Conservation (phyloP, 352 stramenopile species). For the Pythium scleroteichum region DNA sequence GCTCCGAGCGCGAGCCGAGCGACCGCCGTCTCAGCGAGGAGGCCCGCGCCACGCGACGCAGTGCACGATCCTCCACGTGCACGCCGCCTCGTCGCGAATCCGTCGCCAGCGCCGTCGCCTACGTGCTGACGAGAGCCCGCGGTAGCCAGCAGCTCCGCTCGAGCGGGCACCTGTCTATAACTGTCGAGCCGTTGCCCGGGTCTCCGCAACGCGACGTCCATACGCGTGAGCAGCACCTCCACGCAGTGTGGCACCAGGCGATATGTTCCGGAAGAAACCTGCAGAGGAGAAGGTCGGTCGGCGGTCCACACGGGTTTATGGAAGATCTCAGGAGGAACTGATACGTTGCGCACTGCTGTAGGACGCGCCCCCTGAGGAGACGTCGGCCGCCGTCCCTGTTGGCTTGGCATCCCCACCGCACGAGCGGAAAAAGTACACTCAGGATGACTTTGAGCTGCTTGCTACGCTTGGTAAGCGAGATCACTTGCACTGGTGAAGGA, state of each 20-base stretch:
- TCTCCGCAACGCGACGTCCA: background rate
- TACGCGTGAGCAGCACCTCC: background rate
- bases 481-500: slow-evolving; percentile 19
- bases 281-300: slow-evolving; percentile 37
- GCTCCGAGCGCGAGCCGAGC: slow-evolving; percentile 17
- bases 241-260: background rate
- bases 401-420: slow-evolving; percentile 13
- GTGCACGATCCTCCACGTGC: background rate
- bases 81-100: slow-evolving; percentile 3
- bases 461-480: slow-evolving; percentile 68
- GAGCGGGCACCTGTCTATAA: too few relatives aligned
- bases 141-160: too few relatives aligned
- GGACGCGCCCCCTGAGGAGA: slow-evolving; percentile 46
- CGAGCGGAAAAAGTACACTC: slow-evolving; percentile 43
- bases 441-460: slow-evolving; percentile 79
- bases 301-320: slow-evolving; percentile 4
- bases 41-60: slow-evolving; percentile 12
- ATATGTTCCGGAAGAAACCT: slow-evolving; percentile 46
- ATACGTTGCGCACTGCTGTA: slow-evolving; percentile 10
- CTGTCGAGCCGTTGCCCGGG: background rate
- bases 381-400: slow-evolving; percentile 53
- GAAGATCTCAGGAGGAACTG: slow-evolving; percentile 7
- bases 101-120: background rate
- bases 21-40: slow-evolving; percentile 17
- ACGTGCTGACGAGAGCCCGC: too few relatives aligned